These are phyloP conservation scores for Coniochaeta prunicola DNA, from an alignment of 2,329 filamentous ascomycete species.

Conservation along the genomic window DNA sequence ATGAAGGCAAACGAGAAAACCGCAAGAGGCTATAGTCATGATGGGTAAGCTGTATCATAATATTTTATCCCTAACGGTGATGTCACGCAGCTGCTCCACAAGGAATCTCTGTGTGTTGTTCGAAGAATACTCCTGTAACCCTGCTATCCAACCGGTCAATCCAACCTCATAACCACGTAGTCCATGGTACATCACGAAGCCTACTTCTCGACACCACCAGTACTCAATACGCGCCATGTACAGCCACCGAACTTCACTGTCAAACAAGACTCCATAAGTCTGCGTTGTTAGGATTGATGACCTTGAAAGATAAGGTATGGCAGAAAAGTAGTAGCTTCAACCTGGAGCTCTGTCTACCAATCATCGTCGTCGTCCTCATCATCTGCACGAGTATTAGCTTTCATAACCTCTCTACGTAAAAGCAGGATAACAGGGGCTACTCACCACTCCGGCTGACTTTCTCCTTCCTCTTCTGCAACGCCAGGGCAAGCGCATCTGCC, in stretches of 20 bases:
- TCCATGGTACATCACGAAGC: neutral
- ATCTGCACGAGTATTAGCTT: conserved; percentile 39
- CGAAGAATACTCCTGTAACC: conserved; percentile 1
- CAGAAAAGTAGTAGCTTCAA: neutral
- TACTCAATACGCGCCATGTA: neutral
- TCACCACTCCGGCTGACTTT: conserved; percentile 94
- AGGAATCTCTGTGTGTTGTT: neutral
- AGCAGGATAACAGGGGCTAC: conserved; percentile 28
- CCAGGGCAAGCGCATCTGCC: conserved; percentile 75
- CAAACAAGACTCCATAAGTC: neutral
- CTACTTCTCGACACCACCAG: neutral
- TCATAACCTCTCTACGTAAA: conserved; percentile 1
- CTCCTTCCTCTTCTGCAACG: conserved; percentile 75
- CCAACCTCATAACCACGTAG: neutral
- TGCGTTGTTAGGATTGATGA: neutral
- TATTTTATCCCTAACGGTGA: neutral
- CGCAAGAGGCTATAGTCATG: neutral
- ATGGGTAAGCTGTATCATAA: neutral
- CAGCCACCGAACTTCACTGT: no score
- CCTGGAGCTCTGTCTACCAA: neutral
- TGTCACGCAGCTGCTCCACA: neutral
- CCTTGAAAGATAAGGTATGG: neutral
- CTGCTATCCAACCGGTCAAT: neutral
- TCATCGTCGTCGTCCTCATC: conserved; percentile 73
- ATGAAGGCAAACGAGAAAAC: neutral